Base-by-base conservation (phyloP, 2,329 filamentous ascomycete genomes). In the Nemania serpens region DNA sequence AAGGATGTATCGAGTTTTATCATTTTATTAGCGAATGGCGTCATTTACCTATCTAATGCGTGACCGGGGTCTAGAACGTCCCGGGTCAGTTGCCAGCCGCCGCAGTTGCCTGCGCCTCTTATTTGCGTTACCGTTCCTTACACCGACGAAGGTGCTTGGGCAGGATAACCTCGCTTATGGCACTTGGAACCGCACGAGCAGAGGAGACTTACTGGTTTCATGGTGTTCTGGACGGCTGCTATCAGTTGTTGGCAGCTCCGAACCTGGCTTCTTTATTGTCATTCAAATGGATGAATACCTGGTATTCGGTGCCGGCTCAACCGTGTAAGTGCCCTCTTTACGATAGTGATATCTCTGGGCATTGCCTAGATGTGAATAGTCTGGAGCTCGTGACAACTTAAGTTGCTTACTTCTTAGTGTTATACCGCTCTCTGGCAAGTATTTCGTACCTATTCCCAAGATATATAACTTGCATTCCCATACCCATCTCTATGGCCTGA, bases 11-110 rank as follows among this genome's bases (percentile, higher is more conserved):
- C 20, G 39, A 11, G 39, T 58, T 20, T 61, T 43, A 37, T n/a
- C 45, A 58, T 58, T 45, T 34, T 1, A 17, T 20, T 20, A 42
- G 17, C 11, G 12, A 45, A 61, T 58, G 59, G 36, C 39, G 39
- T 37, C 34, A 61, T 55, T 49, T 25, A 20, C 25, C 33, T 12
- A 22, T 39, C n/a, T 41, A 11, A 39, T 42, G 20, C 22, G 46
- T 55, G 59, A 55, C 59, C 59, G 48, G 50, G 52, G 55, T 45
- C 59, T 62, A 41, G 59, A 62, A 55, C 6, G 42, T n/a, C n/a
- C n/a, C n/a, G n/a, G n/a, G n/a, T 25, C 17, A 48, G n/a, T 33
- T 33, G 45, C 22, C 22, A 20, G 43, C 43, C 43, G 43, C 43
- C n/a, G n/a, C n/a, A n/a, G n/a, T n/a, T n/a, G n/a, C n/a, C n/a